Base-by-base conservation (phyloP, 2,329 filamentous ascomycete species). In the Penicillium sp. region DNA sequence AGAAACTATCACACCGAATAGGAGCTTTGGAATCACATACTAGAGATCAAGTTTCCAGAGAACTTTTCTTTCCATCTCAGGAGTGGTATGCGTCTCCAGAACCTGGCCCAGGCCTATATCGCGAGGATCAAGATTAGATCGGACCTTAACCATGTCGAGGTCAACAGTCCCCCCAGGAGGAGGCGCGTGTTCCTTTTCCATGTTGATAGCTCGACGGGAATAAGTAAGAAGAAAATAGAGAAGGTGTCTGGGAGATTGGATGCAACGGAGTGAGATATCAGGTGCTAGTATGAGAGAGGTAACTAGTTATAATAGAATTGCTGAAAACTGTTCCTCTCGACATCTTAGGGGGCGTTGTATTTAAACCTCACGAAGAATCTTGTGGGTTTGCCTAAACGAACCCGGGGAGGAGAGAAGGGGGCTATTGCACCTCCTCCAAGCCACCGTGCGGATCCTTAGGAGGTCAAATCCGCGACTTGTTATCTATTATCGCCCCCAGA, bases 101-200 rank as follows among this genome's bases (percentile, higher is more conserved):
- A 73, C 67, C 42, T 72, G 64, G 0, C 72, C 72, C 37, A 74
- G 45, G 19, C 70, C 70, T 9, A 72, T 68, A 68, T 73, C 72
- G 10, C 65, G 70, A 37, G 62, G 56, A 24, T 59, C 50, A 15
- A 64, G 59, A 6, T 33, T 53, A 4, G 57, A 49, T 19, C 63
- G 56, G 9, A 62, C 50, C 17, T 70, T 64, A 37, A 68, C 44
- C n/a, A 70, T 66, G 6, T 67, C 66, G 24, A 71, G n/a, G 37
- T 65, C 69, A 4, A 61, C 24, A 3, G 44, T 28, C 12, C 40
- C 55, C 26, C 33, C 44, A 8, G 35, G 33, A 4, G 65, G 40
- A 9, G 63, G 42, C 13, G 56, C 33, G 28, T 67, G 45, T 22
- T 62, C 53, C 24, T 68, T 68, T 60, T 69, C 65, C 71, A 72